A percentile compares a stretch with the other conserved stretches of the same genome.
Conservation (phyloP, 208 protist genomes). For the Acanthamoeba royreba region DNA sequence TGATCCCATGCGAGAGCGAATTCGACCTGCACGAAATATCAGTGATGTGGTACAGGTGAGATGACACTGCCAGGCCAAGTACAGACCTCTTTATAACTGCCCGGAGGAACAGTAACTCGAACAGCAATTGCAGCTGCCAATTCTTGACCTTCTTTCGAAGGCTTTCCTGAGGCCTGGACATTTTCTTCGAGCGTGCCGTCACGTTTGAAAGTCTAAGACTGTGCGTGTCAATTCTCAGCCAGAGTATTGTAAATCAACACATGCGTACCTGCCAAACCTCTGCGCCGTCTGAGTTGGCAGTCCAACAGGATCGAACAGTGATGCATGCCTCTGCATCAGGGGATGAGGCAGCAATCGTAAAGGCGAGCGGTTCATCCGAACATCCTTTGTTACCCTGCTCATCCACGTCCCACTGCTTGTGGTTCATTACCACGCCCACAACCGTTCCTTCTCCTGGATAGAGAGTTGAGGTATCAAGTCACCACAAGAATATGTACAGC, state of each 20-base stretch:
- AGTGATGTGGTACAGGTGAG: too few relatives aligned
- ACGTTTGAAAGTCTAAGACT: background rate
- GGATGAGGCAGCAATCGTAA: background rate
- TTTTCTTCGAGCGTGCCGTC: background rate
- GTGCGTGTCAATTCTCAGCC: too few relatives aligned
- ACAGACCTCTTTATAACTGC: background rate
- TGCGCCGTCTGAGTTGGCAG: background rate
- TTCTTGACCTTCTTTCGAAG: background rate
- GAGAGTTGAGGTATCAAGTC: background rate
- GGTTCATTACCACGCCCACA: background rate
- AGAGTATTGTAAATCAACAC: too few relatives aligned
- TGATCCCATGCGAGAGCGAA: conserved; percentile 72
- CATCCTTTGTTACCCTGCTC: background rate
- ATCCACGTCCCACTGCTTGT: background rate
- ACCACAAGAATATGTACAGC: too few relatives aligned
- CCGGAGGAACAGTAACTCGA: background rate
- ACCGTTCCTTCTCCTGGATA: background rate
- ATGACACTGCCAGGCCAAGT: background rate
- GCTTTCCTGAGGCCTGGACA: background rate
- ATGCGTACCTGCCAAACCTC: background rate
- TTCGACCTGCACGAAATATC: conserved; percentile 34
- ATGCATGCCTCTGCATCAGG: background rate
- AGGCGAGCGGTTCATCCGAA: background rate
- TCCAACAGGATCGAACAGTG: background rate
- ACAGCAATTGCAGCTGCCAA: background rate